phyloP scores from a whole-genome alignment of 345 rosid genomes.

The Lumnitzera racemosa region DNA sequence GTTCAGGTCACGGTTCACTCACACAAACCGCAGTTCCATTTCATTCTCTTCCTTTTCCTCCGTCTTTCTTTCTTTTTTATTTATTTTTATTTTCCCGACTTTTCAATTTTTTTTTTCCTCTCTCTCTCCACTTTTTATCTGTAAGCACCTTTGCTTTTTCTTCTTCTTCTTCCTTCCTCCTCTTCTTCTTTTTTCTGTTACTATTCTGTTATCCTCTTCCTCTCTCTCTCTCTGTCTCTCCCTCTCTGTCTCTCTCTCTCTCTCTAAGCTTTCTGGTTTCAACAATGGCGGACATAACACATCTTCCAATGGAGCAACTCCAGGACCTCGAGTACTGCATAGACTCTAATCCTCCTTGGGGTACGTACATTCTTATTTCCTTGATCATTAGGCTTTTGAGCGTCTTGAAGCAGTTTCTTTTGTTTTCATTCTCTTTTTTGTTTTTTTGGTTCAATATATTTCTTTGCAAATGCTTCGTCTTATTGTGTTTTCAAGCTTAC shows the following conservation, averaged over 20 bases:
- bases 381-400: neutral
- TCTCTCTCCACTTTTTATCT: slow-evolving; percentile 51
- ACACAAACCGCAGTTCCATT: neutral
- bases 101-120: neutral
- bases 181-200: slow-evolving; percentile 9
- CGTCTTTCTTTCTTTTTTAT: slow-evolving; percentile 14
- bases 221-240: neutral
- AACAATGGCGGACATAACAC: slow-evolving; percentile 56
- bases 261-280: neutral
- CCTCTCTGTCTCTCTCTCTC: neutral
- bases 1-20: slow-evolving; percentile 4
- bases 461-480: no score
- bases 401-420: neutral
- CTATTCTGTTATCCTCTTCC: neutral
- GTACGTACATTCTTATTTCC: slow-evolving; percentile 25
- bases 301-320: slow-evolving; percentile 92
- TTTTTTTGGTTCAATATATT: no score
- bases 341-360: slow-evolving; percentile 99
- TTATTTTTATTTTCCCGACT: neutral
- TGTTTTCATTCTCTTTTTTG: neutral
- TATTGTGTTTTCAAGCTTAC: no score
- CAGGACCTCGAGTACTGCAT: slow-evolving; percentile 99
- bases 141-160: slow-evolving; percentile 11
- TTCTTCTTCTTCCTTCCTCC: slow-evolving; percentile 10
- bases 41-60: slow-evolving; percentile 26